Percentiles rank a stretch among this genome's conserved stretches.
phyloP scores from a whole-genome alignment of 108 stramenopile genomes.

The Skeletonema potamos region DNA sequence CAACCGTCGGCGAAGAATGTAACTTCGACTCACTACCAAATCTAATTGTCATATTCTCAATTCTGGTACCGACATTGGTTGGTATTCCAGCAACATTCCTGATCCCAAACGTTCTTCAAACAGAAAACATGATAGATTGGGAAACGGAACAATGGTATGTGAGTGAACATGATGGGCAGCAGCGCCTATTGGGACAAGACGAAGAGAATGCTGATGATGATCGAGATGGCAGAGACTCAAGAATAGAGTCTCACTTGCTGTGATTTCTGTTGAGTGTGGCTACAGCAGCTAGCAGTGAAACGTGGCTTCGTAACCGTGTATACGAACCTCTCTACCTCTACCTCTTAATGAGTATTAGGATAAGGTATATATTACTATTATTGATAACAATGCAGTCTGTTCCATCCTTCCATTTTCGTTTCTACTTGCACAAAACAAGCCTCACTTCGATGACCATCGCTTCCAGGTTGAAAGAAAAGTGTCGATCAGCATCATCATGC shows the following conservation, averaged over 20 bases:
- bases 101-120: slow-evolving; percentile 39
- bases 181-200: neutral
- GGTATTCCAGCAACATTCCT: slow-evolving; percentile 40
- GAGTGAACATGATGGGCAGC: neutral
- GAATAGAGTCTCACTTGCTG: slow-evolving; percentile 11
- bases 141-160: slow-evolving; percentile 38
- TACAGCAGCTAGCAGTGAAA: neutral
- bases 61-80: slow-evolving; percentile 26
- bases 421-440: too few relatives aligned
- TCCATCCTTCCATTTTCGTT: too few relatives aligned
- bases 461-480: too few relatives aligned
- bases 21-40: slow-evolving; percentile 29
- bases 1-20: slow-evolving; percentile 45
- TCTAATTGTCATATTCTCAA: slow-evolving; percentile 37
- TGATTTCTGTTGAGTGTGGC: neutral
- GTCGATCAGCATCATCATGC: too few relatives aligned
- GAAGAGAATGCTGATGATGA: neutral
- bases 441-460: too few relatives aligned
- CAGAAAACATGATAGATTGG: slow-evolving; percentile 43
- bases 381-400: too few relatives aligned
- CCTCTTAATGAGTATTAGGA: too few relatives aligned
- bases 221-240: slow-evolving; percentile 1
- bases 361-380: too few relatives aligned
- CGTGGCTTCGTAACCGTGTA: too few relatives aligned
- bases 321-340: too few relatives aligned